Conservation (phyloP, 2,329 filamentous ascomycete species). For the Rugonectria rugulosa region DNA sequence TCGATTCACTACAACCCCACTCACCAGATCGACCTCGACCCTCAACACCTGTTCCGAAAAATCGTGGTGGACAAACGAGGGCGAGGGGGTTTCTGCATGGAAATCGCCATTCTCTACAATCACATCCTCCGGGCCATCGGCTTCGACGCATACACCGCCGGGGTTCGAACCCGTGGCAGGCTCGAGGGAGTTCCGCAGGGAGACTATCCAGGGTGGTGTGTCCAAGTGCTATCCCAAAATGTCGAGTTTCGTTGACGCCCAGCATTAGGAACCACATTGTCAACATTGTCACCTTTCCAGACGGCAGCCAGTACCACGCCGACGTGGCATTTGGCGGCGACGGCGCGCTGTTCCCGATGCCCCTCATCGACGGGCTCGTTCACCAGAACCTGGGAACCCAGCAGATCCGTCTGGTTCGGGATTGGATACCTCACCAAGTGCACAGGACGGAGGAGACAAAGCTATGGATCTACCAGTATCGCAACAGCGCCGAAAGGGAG, state of each 20-base stretch:
- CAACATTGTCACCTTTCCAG: constrained; percentile 64
- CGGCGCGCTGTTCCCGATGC: constrained; percentile 64
- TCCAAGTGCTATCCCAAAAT: neutral
- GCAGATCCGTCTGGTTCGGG: constrained; percentile 60
- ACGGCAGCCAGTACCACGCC: constrained; percentile 57
- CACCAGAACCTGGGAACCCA: constrained; percentile 61
- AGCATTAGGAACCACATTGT: constrained; percentile 63
- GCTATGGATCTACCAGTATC: constrained; percentile 71
- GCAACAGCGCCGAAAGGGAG: constrained; percentile 52
- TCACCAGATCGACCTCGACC: constrained; percentile 52
- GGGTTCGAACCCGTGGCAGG: constrained; percentile 57
- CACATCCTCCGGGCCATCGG: constrained; percentile 58
- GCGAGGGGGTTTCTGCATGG: constrained; percentile 69
- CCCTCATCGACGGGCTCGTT: constrained; percentile 53
- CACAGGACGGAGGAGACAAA: constrained; percentile 46
- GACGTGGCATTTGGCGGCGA: constrained; percentile 75
- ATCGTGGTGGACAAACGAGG: constrained; percentile 52
- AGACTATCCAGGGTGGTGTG: constrained; percentile 57
- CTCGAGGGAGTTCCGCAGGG: constrained; percentile 48
- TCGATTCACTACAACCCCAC: constrained; percentile 58
- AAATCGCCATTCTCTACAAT: constrained; percentile 63
- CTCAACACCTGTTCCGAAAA: constrained; percentile 57
- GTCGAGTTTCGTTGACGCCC: neutral
- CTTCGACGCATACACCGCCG: constrained; percentile 62
- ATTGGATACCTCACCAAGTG: constrained; percentile 54